These are phyloP conservation scores for Metrosideros polymorpha DNA, from an alignment of 441 rosid genomes.

Conservation along the genomic window DNA sequence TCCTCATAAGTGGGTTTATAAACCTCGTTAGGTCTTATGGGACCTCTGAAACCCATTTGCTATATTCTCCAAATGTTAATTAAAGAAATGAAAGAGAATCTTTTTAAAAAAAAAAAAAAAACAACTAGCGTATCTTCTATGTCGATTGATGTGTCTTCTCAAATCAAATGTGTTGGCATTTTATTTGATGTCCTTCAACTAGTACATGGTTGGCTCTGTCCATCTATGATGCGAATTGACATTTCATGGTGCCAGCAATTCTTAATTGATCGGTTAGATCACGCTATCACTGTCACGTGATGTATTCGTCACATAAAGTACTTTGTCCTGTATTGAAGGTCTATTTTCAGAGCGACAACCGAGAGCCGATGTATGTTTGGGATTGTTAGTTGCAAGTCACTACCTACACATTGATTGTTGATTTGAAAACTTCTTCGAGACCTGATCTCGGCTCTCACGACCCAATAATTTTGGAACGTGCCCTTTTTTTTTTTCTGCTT, in stretches of 20 bases:
- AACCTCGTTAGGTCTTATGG: background rate
- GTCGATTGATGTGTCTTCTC: background rate
- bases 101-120: background rate
- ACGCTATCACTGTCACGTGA: accelerated
- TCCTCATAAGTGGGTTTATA: background rate
- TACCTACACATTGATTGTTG: background rate
- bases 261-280: accelerated
- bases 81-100: background rate
- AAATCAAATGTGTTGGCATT: background rate
- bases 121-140: background rate
- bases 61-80: too few relatives aligned
- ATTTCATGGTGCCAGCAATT: accelerated
- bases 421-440: background rate
- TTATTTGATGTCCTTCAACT: background rate
- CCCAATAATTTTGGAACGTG: background rate
- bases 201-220: background rate
- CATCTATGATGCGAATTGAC: background rate
- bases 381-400: background rate
- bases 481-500: background rate
- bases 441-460: accelerated
- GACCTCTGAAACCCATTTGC: background rate
- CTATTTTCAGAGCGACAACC: background rate
- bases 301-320: background rate
- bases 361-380: accelerated
- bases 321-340: background rate